A percentile compares a stretch with the other conserved stretches of the same genome.
These are phyloP conservation scores for Echinosphaeria canescens DNA, from an alignment of 2,329 filamentous ascomycete species.

Conservation along the genomic window DNA sequence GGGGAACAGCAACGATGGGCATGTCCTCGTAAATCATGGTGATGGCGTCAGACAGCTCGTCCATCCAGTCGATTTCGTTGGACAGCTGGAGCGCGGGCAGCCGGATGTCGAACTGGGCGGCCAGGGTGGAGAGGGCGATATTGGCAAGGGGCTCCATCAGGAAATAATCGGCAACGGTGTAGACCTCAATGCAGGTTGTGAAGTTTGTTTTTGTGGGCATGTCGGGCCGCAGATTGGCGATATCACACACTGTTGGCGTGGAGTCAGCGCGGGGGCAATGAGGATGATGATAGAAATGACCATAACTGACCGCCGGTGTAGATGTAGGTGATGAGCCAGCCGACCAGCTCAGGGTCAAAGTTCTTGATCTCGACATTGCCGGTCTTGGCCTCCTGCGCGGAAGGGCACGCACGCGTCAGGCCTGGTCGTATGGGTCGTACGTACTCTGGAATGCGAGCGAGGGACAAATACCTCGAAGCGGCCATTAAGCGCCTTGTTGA, in stretches of 20 bases:
- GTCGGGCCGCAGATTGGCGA: conserved; percentile 2
- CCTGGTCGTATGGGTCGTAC: no score
- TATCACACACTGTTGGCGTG: conserved; percentile 4
- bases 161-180: conserved; percentile 7
- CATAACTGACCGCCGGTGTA: conserved; percentile 6
- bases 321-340: conserved; percentile 6
- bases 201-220: conserved; percentile 4
- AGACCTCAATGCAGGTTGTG: conserved; percentile 5
- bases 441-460: no score
- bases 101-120: conserved; percentile 4
- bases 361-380: conserved; percentile 6
- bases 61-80: conserved; percentile 4
- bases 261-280: neutral
- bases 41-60: conserved; percentile 6
- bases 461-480: conserved; percentile 3
- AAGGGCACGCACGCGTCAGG: neutral
- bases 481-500: conserved; percentile 7
- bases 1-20: neutral
- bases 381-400: conserved; percentile 4
- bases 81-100: conserved; percentile 3
- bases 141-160: conserved; percentile 2
- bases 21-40: conserved; percentile 5
- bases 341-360: conserved; percentile 5
- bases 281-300: neutral
- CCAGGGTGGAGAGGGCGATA: conserved; percentile 5